Percentiles rank a stretch among this genome's conserved stretches.
Evolutionary conservation across 352 stramenopile genomes (phyloP).

Genomic region (Globisporangium barbulae): DNA sequence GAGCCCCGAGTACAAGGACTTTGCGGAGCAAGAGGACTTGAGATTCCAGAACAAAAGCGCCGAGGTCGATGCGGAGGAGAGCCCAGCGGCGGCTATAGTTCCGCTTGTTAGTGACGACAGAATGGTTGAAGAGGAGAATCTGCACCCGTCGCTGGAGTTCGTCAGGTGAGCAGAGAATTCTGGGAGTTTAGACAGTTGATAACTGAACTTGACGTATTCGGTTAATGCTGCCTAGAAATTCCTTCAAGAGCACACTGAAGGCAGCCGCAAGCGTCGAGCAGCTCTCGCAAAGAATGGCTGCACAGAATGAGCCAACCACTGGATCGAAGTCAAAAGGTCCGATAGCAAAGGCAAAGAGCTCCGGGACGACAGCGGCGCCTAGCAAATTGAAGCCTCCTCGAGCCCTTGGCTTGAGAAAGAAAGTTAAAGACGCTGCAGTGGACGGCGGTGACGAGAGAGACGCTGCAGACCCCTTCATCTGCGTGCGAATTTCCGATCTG

Average conservation of each 20-base stretch:
- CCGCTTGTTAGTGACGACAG: constrained; percentile 7
- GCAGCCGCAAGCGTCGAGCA: constrained; percentile 3
- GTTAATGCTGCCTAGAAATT: constrained; percentile 20
- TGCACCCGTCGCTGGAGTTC: constrained; percentile 25
- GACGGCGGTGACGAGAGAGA: neutral
- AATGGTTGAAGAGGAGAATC: neutral
- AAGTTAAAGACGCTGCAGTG: neutral
- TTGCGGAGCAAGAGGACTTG: neutral
- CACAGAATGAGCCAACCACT: neutral
- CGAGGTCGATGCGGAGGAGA: neutral
- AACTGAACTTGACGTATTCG: no score
- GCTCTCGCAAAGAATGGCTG: constrained; percentile 3
- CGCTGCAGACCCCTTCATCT: constrained; percentile 33
- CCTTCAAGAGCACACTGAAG: constrained; percentile 30
- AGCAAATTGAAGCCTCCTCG: constrained; percentile 3
- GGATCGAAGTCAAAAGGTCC: neutral
- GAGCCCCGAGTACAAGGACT: constrained; percentile 6
- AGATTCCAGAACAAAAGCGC: neutral
- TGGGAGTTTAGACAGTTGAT: neutral
- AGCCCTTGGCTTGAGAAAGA: neutral
- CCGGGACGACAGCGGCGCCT: neutral
- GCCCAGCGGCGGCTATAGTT: neutral
- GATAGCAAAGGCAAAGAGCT: neutral
- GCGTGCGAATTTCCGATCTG: constrained; percentile 30
- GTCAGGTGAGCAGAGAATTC: constrained; percentile 20